These are phyloP conservation scores for Fusarium tricinctum DNA, from an alignment of 2,329 filamentous ascomycete species.

Conservation along the genomic window DNA sequence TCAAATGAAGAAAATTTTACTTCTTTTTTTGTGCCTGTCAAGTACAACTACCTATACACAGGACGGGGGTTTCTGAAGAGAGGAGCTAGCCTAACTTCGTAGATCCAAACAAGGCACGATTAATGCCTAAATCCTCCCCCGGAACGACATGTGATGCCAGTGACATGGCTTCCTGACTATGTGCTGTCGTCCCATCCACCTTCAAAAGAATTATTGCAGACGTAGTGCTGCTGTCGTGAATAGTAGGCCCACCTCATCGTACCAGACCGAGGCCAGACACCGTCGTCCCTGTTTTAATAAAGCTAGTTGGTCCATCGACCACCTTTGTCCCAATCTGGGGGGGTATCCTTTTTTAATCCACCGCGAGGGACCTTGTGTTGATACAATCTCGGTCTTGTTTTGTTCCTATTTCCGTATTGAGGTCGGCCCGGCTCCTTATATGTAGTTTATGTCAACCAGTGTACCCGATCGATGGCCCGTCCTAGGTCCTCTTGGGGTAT, in stretches of 20 bases:
- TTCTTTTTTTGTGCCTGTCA: conserved; percentile 57
- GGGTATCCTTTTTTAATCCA: conserved; percentile 49
- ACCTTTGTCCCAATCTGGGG: conserved; percentile 37
- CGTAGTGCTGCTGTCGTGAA: conserved; percentile 47
- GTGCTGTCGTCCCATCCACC: conserved; percentile 38
- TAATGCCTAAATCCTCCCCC: conserved; percentile 44
- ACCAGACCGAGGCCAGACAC: conserved; percentile 50
- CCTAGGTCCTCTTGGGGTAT: conserved; percentile 35
- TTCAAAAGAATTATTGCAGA: conserved; percentile 52
- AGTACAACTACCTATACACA: conserved; percentile 57
- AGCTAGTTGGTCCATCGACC: conserved; percentile 32
- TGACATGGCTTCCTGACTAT: conserved; percentile 21
- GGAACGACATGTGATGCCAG: conserved; percentile 36
- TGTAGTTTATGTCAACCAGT: conserved; percentile 50
- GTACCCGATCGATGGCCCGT: conserved; percentile 45
- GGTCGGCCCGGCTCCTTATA: conserved; percentile 48
- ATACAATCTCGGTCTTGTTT: conserved; percentile 54
- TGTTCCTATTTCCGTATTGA: conserved; percentile 47
- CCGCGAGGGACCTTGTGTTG: conserved; percentile 47
- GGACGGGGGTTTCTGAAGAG: conserved; percentile 47
- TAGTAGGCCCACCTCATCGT: conserved; percentile 50
- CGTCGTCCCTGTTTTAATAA: conserved; percentile 44
- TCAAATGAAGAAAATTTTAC: conserved; percentile 51
- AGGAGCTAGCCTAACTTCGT: conserved; percentile 42
- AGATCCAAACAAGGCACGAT: conserved; percentile 43